Evolutionary conservation across 352 stramenopile species (phyloP).

Genomic region (Globisporangium heterothallicum): DNA sequence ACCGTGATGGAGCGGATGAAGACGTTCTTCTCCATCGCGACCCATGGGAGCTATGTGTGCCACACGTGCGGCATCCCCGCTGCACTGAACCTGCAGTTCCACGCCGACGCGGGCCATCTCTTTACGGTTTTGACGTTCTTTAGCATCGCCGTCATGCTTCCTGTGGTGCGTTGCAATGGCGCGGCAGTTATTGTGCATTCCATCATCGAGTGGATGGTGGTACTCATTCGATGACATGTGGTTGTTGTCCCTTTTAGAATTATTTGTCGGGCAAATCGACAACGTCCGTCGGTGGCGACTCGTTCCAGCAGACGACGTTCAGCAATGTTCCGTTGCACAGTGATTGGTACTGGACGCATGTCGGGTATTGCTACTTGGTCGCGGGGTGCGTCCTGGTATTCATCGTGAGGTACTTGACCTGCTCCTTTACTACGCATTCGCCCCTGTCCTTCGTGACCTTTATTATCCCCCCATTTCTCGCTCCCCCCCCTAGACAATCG

Average conservation of each 20-base stretch:
- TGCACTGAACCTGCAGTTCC: constrained; percentile 59
- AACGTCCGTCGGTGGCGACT: constrained; percentile 23
- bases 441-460: too few species aligned
- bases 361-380: constrained; percentile 72
- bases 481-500: constrained; percentile 55
- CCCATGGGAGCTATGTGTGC: constrained; percentile 50
- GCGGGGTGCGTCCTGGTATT: constrained; percentile 45
- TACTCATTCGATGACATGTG: background rate
- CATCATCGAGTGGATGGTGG: background rate
- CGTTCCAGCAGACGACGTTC: constrained; percentile 76
- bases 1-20: constrained; percentile 36
- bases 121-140: constrained; percentile 63
- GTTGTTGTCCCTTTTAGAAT: constrained; percentile 35
- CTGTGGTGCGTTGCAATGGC: constrained; percentile 44
- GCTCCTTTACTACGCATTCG: too few species aligned
- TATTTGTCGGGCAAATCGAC: constrained; percentile 50
- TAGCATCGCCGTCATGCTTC: constrained; percentile 60
- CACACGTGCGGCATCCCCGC: constrained; percentile 64
- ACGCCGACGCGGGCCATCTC: constrained; percentile 55
- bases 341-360: constrained; percentile 74
- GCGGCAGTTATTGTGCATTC: background rate
- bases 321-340: constrained; percentile 78
- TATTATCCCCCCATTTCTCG: too few species aligned
- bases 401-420: constrained; percentile 23
- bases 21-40: constrained; percentile 39